Conservation (phyloP, 129 eudicot species). For the Gnaphalium uliginosum region DNA sequence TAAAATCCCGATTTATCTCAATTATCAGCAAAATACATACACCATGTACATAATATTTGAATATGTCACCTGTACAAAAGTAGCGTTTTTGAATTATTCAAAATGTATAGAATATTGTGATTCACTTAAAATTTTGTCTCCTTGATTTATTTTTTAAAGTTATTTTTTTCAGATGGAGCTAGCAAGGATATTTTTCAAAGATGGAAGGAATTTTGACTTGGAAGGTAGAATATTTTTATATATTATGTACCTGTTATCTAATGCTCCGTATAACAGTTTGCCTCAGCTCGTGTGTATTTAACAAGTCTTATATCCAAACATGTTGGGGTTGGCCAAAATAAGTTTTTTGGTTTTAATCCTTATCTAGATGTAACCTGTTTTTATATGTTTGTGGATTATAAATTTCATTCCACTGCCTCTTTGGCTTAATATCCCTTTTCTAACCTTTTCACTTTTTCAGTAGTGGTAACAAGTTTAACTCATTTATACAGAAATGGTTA, state of each 20-base stretch:
- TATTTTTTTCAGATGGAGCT: constrained; percentile 59
- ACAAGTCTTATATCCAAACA: not conserved
- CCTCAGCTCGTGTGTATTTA: not conserved
- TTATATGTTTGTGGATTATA: not conserved
- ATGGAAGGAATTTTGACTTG: constrained; percentile 78
- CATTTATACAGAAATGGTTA: too few relatives aligned
- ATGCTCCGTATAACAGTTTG: not conserved
- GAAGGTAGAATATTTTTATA: constrained; percentile 52
- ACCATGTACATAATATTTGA: constrained; percentile 1
- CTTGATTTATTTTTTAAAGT: not conserved
- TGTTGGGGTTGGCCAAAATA: not conserved
- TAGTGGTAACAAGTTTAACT: too few relatives aligned
- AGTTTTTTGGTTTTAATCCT: not conserved
- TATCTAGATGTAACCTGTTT: not conserved
- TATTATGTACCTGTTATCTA: not conserved
- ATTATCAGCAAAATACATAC: not conserved
- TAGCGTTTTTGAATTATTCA: not conserved
- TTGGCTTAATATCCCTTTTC: not conserved
- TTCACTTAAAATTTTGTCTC: not conserved
- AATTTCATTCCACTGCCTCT: not conserved
- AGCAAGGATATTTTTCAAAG: constrained; percentile 73
- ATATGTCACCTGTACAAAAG: not conserved
- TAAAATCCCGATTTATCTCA: not conserved
- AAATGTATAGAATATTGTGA: not conserved
- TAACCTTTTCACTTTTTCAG: too few relatives aligned